Percentiles rank a stretch among this genome's conserved stretches.
Conservation (phyloP, 106 monocot genomes). For the Triglochin maritima region DNA sequence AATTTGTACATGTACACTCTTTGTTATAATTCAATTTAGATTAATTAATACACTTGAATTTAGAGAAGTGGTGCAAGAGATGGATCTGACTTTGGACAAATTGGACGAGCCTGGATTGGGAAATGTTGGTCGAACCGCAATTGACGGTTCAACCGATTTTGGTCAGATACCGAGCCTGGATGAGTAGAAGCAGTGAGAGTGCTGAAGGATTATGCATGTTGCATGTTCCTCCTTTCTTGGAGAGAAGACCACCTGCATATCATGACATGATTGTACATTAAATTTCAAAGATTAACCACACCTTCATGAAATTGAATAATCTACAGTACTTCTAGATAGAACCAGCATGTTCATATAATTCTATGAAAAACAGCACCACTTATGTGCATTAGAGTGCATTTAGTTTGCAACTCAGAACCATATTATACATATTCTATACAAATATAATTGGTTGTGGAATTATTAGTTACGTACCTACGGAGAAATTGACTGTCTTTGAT, state of each 20-base stretch:
- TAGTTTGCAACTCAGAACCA: too few species aligned
- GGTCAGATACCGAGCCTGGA: slow-evolving; percentile 4
- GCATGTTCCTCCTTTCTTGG: slow-evolving; percentile 21
- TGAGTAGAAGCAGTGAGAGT: slow-evolving; percentile 17
- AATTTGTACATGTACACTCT: too few species aligned
- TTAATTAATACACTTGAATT: background rate
- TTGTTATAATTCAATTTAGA: background rate
- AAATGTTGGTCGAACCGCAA: background rate
- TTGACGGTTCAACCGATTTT: background rate
- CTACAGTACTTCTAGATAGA: too few species aligned
- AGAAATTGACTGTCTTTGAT: background rate
- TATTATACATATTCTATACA: too few species aligned
- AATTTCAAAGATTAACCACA: background rate
- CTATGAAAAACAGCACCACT: too few species aligned
- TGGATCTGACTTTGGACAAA: slow-evolving; percentile 8
- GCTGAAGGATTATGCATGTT: slow-evolving; percentile 14
- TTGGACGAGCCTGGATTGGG: slow-evolving; percentile 4
- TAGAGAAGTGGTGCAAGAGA: too few species aligned
- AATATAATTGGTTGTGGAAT: too few species aligned
- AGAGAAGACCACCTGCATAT: slow-evolving; percentile 17
- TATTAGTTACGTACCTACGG: background rate
- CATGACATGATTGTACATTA: background rate
- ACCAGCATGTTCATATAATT: too few species aligned
- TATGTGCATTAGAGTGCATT: too few species aligned
- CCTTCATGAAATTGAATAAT: background rate